phyloP scores from a whole-genome alignment of 208 protist species.

The Leptomonas pyrrhocoris region DNA sequence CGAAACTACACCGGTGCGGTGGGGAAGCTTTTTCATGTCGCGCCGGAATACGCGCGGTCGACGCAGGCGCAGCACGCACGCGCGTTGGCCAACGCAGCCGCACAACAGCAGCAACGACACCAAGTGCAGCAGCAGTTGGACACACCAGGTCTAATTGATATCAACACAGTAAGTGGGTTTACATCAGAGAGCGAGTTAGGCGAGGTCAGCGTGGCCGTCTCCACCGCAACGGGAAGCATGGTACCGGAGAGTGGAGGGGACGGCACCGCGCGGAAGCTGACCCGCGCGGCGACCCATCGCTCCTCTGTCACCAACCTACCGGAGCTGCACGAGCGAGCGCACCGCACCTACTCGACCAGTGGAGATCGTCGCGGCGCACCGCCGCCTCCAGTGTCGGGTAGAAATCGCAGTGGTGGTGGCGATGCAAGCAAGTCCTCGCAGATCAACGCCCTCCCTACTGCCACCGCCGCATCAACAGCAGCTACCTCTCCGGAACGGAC shows the following conservation, averaged over 20 bases:
- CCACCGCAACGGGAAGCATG: neutral
- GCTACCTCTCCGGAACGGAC: neutral
- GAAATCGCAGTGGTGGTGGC: neutral
- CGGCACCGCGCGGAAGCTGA: neutral
- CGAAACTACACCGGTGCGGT: conserved; percentile 37
- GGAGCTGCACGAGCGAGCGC: conserved; percentile 8
- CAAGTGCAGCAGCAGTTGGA: conserved; percentile 1
- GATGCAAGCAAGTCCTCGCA: neutral
- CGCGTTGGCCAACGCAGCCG: conserved; percentile 12
- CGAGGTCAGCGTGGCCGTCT: neutral
- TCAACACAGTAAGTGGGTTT: neutral
- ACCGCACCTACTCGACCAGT: neutral
- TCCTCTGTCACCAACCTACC: conserved; percentile 10
- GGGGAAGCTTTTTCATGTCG: conserved; percentile 14
- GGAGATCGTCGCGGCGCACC: conserved; percentile 12
- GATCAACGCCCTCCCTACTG: neutral
- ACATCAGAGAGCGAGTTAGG: conserved; percentile 8
- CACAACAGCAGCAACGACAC: conserved; percentile 15
- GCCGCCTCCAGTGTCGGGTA: neutral
- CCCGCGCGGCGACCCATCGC: conserved; percentile 5
- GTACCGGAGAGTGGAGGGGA: neutral
- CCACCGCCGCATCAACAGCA: neutral
- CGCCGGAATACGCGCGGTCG: conserved; percentile 32
- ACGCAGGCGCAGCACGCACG: conserved; percentile 31
- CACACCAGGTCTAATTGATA: neutral